Base-by-base conservation (phyloP, 2,329 filamentous ascomycete species). In the Albophoma yamanashiensis region DNA sequence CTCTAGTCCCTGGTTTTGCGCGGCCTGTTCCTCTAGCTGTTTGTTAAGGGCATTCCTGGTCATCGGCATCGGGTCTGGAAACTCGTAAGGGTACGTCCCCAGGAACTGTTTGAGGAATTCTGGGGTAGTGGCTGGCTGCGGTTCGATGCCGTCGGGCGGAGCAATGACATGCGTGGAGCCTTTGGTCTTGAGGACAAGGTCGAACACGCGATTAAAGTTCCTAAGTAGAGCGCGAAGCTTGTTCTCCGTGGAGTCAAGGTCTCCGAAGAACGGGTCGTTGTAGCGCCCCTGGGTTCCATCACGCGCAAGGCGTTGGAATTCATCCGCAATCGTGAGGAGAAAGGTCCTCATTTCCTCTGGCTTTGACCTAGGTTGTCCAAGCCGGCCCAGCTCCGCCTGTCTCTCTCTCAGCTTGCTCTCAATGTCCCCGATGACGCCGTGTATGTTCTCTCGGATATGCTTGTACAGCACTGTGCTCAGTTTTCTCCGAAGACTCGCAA, bases 1-100 rank as follows among this genome's bases (percentile, higher is more conserved):
- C 55, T 78, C 75, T 1, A 61, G 68, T 1, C 76, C 77, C 59
- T 75, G 75, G 40, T 77, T 76, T 0, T 60, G 63, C 0, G 71
- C 69, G 1, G 73, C 74, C 8, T 71, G 62, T 2, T 47, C 58
- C 61, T 75, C 66, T 0, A 79, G 64, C 9, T 75, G 64, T 0
- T 36, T 22, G 0, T 61, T 61, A 7, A 76, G 62, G 0, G 66
- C 58, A 0, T 17, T 22, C 2, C 60, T 57, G 0, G 60, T 58
- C 11, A 72, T 64, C 0, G 25, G 4, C 3, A 65, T 39, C 0
- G 76, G 75, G 0, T 68, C 57, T 0, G 63, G 60, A 31, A 73
- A 67, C 0, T 68, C 14, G 42, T 53, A 57, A 6, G 55, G 63
- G 2, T 67, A 62, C 1, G 12, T 22, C 0, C 58, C 56, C 1